Conservation (phyloP, 805 yeast genomes). For the Candida parachauliodes region DNA sequence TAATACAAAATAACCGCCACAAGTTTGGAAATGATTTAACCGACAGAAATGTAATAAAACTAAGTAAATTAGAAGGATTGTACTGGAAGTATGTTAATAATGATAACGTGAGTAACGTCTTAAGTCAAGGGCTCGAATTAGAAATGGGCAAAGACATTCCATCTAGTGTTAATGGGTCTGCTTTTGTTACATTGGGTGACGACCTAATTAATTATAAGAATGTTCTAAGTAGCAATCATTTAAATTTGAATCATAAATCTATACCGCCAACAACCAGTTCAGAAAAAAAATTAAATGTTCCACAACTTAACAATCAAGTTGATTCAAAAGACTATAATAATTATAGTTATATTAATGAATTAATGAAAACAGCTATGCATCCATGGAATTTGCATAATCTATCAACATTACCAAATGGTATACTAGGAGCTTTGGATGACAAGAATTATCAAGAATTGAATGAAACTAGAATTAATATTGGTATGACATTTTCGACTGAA, state of each 20-base stretch:
- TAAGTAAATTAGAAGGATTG: conserved; percentile 33
- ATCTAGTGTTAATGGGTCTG: conserved; percentile 31
- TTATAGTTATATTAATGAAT: conserved; percentile 16
- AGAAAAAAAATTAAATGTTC: background rate
- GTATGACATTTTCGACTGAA: conserved; percentile 51
- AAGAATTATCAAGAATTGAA: conserved; percentile 41
- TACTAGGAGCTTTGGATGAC: conserved; percentile 42
- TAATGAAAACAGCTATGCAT: conserved; percentile 22
- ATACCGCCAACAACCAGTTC: background rate
- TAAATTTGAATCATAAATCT: conserved; percentile 9
- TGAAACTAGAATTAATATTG: conserved; percentile 45
- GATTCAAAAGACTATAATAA: conserved; percentile 17
- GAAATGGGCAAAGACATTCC: conserved; percentile 24
- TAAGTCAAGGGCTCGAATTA: conserved; percentile 23
- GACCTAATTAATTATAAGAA: conserved; percentile 24
- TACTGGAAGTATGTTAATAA: conserved; percentile 41
- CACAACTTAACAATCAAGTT: conserved; percentile 2
- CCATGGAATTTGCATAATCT: conserved; percentile 62
- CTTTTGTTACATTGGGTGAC: conserved; percentile 31
- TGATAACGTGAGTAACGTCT: conserved; percentile 16
- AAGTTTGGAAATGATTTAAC: conserved; percentile 10
- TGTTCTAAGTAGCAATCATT: conserved; percentile 17
- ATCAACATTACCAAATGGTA: conserved; percentile 46
- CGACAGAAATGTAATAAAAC: conserved; percentile 13
- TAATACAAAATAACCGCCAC: conserved; percentile 15